These are phyloP conservation scores for Delonix regia DNA, from an alignment of 306 rosid species.

Conservation along the genomic window DNA sequence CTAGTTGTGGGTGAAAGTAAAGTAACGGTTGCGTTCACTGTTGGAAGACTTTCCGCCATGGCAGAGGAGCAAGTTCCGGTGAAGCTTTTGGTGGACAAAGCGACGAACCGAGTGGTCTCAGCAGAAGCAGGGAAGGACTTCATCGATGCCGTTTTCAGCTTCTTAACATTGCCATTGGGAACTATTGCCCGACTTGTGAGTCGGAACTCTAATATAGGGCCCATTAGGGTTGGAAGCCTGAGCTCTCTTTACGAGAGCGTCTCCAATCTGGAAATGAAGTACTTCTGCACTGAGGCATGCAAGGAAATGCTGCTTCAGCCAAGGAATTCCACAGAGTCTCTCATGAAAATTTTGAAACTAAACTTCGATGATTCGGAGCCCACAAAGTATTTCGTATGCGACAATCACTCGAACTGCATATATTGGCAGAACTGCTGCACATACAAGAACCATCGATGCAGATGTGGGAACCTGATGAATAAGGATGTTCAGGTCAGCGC, in stretches of 20 bases:
- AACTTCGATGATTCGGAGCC: neutral
- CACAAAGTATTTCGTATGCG: neutral
- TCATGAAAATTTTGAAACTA: neutral
- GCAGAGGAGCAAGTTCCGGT: neutral
- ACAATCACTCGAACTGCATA: neutral
- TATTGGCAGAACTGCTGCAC: neutral
- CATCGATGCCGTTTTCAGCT: conserved; percentile 6
- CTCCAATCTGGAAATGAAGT: neutral
- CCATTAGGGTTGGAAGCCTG: neutral
- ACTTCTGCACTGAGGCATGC: neutral
- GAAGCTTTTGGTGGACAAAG: conserved; percentile 22
- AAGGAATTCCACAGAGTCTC: neutral
- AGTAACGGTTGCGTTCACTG: too few species aligned
- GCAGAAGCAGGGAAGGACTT: conserved; percentile 35
- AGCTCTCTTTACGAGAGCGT: neutral
- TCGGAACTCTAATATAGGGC: neutral
- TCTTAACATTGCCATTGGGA: too few species aligned
- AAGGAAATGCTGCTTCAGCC: conserved; percentile 3
- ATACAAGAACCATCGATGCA: neutral
- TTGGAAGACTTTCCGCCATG: neutral
- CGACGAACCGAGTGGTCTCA: neutral
- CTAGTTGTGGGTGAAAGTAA: too few species aligned
- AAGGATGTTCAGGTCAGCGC: too few species aligned
- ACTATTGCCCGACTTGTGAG: neutral
- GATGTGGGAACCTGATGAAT: neutral